These are phyloP conservation scores for Microthyrium microscopicum DNA, from an alignment of 2,329 filamentous ascomycete genomes.

Conservation along the genomic window DNA sequence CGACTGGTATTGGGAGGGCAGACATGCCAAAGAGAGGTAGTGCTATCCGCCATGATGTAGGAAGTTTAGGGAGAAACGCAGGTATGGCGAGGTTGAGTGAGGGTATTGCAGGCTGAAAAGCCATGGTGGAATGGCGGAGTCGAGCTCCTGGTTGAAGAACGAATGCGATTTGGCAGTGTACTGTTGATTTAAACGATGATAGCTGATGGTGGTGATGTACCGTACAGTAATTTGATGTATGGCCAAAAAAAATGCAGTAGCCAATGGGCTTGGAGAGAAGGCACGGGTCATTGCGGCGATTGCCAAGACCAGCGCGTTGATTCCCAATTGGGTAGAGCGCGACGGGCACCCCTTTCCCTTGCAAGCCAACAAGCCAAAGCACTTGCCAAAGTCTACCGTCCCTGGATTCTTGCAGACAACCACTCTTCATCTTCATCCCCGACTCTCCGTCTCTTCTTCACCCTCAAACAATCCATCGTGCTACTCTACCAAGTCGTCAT, in stretches of 20 bases:
- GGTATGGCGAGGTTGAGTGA: conserved; percentile 6
- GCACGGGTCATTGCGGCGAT: too few species aligned
- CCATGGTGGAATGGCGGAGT: conserved; percentile 9
- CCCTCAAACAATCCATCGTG: background rate
- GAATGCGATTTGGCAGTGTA: too few species aligned
- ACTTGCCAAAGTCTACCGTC: conserved; percentile 1
- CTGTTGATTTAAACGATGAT: background rate
- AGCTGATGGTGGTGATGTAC: conserved; percentile 4
- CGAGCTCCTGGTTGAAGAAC: conserved; percentile 14
- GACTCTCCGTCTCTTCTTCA: background rate
- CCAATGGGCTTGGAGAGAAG: background rate
- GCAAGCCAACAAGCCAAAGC: conserved; percentile 1
- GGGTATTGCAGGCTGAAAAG: conserved; percentile 14
- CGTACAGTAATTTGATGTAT: background rate
- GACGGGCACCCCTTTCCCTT: background rate
- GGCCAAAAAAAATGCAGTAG: background rate
- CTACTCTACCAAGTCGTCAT: conserved; percentile 11
- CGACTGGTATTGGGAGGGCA: conserved; percentile 36
- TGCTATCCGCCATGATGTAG: conserved; percentile 27
- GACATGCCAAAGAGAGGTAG: conserved; percentile 22
- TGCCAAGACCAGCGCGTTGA: background rate
- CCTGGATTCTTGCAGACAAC: too few species aligned
- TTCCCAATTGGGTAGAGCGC: background rate
- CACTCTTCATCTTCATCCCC: background rate
- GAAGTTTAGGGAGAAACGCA: conserved; percentile 18